These are phyloP conservation scores for Talaromyces rugulosus DNA, from an alignment of 2,329 filamentous ascomycete genomes.

Conservation along the genomic window DNA sequence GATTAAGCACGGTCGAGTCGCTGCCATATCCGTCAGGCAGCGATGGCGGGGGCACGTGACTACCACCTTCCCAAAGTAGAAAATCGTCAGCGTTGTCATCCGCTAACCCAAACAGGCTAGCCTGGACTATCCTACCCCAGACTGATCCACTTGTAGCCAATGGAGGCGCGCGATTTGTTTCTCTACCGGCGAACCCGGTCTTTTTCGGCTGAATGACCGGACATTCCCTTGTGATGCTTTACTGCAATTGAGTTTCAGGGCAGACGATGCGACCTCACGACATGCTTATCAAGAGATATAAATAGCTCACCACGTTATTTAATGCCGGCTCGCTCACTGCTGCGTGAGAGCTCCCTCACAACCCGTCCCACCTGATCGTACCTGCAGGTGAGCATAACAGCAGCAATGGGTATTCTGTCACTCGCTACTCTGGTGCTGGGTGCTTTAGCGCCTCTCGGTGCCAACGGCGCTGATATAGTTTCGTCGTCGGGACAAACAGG, in stretches of 20 bases:
- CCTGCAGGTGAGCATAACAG: not conserved
- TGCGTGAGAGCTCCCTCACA: not conserved
- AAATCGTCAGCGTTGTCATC: not conserved
- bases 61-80: not conserved
- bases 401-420: not conserved
- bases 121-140: not conserved
- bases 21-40: not conserved
- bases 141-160: not conserved
- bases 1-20: not conserved
- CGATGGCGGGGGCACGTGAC: not conserved
- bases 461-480: constrained; percentile 13
- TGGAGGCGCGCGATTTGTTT: not conserved
- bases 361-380: not conserved
- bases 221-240: not conserved
- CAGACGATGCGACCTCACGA: not conserved
- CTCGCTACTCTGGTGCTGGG: not conserved
- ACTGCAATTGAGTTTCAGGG: not conserved
- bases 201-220: not conserved
- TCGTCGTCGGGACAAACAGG: constrained; percentile 22
- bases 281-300: not conserved
- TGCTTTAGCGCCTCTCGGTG: not conserved
- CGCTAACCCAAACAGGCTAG: not conserved
- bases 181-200: constrained; percentile 1
- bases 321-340: not conserved
- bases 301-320: not conserved